Conservation (phyloP, 192 early-diverging fungal genomes). For the Podila verticillata region DNA sequence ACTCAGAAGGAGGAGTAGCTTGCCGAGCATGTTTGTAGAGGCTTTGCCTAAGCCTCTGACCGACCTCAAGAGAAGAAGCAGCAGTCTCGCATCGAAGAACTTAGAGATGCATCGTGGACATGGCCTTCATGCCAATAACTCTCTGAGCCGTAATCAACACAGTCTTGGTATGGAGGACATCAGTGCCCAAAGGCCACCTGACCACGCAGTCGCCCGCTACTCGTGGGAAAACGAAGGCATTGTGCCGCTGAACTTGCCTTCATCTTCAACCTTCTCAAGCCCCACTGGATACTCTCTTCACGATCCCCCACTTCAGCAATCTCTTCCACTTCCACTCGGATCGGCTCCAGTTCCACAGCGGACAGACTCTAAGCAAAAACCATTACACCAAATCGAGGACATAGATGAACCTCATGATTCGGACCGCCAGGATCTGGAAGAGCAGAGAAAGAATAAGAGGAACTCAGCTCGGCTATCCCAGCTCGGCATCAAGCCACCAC, state of each 20-base stretch:
- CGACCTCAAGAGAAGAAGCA: slow-evolving; percentile 14
- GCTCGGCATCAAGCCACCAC: slow-evolving; percentile 4
- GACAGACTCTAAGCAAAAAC: not conserved
- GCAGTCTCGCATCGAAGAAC: not conserved
- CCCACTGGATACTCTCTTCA: no score
- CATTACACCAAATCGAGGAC: slow-evolving; percentile 11
- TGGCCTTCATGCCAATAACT: no score
- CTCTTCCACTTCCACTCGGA: no score
- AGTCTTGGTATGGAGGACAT: not conserved
- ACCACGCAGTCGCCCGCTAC: not conserved
- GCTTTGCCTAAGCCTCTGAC: not conserved
- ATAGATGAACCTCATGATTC: slow-evolving; percentile 11
- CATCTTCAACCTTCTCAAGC: no score
- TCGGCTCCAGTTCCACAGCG: not conserved
- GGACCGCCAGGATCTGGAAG: slow-evolving; percentile 10
- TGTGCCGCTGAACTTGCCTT: not conserved
- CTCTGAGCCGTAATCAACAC: no score
- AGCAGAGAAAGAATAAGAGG: slow-evolving; percentile 23
- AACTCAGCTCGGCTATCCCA: slow-evolving; percentile 15
- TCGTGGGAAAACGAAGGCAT: slow-evolving; percentile 14
- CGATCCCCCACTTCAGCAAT: no score
- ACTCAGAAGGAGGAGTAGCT: slow-evolving; percentile 31
- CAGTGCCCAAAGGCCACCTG: not conserved
- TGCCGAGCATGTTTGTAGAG: slow-evolving; percentile 25
- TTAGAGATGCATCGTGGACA: no score